Conservation (phyloP, 805 yeast genomes). For the Ogataea pini region DNA sequence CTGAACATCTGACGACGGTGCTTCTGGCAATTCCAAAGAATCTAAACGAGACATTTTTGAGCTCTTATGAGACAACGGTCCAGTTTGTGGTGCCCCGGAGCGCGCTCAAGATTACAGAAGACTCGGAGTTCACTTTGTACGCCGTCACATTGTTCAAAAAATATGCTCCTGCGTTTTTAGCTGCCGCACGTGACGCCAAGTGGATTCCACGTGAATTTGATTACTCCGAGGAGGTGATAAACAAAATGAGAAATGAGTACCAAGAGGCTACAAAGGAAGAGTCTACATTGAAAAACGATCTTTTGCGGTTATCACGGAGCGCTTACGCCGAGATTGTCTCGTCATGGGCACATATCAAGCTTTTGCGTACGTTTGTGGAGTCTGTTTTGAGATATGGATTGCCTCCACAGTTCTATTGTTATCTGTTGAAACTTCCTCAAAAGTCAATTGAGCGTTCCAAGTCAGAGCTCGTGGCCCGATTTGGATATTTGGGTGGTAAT, state of each 20-base stretch:
- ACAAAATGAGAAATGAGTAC: slow-evolving; percentile 74
- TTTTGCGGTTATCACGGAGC: slow-evolving; percentile 78
- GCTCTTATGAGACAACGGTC: slow-evolving; percentile 72
- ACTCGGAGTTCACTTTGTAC: slow-evolving; percentile 71
- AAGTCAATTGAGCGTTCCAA: slow-evolving; percentile 57
- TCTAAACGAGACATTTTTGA: slow-evolving; percentile 58
- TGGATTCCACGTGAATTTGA: slow-evolving; percentile 92
- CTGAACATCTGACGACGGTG: slow-evolving; percentile 85
- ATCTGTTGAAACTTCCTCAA: slow-evolving; percentile 42
- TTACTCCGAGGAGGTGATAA: slow-evolving; percentile 75
- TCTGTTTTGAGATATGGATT: slow-evolving; percentile 93
- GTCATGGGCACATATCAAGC: slow-evolving; percentile 89
- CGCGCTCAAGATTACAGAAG: slow-evolving; percentile 68
- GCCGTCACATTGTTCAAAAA: slow-evolving; percentile 85
- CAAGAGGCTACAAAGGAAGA: slow-evolving; percentile 75
- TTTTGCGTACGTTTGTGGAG: slow-evolving; percentile 86
- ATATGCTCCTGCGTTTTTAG: slow-evolving; percentile 65
- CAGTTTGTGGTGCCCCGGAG: slow-evolving; percentile 91
- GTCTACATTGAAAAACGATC: slow-evolving; percentile 69
- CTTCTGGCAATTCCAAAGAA: slow-evolving; percentile 84
- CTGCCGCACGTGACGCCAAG: slow-evolving; percentile 76
- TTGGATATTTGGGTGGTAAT: slow-evolving; percentile 89
- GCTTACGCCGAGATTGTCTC: slow-evolving; percentile 87
- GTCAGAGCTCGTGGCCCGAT: slow-evolving; percentile 67
- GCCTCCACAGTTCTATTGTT: slow-evolving; percentile 83